Evolutionary conservation across 805 yeast genomes (phyloP).

Genomic region (Candida chilensis): DNA sequence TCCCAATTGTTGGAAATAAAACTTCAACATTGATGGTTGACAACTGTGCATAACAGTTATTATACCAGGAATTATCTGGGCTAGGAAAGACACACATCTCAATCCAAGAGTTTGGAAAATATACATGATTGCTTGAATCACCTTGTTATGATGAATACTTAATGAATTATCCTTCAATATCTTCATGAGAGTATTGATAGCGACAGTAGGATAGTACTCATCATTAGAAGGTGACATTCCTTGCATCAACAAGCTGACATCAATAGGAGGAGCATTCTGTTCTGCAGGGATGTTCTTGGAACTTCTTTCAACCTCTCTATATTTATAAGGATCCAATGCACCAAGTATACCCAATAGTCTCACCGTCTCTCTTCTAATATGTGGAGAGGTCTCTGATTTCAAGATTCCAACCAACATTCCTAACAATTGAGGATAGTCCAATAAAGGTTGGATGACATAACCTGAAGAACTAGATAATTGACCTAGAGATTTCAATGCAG

Average conservation of each 20-base stretch:
- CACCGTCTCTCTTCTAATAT: constrained; percentile 80
- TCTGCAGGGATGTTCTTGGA: constrained; percentile 50
- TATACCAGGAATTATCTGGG: constrained; percentile 83
- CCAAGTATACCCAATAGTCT: constrained; percentile 88
- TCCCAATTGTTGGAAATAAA: constrained; percentile 83
- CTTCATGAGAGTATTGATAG: constrained; percentile 74
- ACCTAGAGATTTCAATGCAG: constrained; percentile 82
- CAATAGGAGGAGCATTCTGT: constrained; percentile 84
- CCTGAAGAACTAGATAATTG: constrained; percentile 88
- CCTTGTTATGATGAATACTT: constrained; percentile 80
- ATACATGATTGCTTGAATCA: constrained; percentile 88
- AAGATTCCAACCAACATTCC: constrained; percentile 76
- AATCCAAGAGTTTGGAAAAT: constrained; percentile 85
- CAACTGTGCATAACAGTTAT: constrained; percentile 76
- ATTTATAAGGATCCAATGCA: constrained; percentile 94
- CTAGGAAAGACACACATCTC: constrained; percentile 82
- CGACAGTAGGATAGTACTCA: constrained; percentile 94
- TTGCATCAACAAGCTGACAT: constrained; percentile 82
- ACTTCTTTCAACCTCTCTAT: constrained; percentile 78
- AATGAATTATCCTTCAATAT: constrained; percentile 80
- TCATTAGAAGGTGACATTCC: constrained; percentile 91
- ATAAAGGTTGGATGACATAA: constrained; percentile 86
- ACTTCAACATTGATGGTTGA: constrained; percentile 71
- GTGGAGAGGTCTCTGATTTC: constrained; percentile 68
- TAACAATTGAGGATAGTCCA: constrained; percentile 85